Evolutionary conservation across 73 alveolate species (phyloP).

Genomic region (Tetrahymena malaccensis): DNA sequence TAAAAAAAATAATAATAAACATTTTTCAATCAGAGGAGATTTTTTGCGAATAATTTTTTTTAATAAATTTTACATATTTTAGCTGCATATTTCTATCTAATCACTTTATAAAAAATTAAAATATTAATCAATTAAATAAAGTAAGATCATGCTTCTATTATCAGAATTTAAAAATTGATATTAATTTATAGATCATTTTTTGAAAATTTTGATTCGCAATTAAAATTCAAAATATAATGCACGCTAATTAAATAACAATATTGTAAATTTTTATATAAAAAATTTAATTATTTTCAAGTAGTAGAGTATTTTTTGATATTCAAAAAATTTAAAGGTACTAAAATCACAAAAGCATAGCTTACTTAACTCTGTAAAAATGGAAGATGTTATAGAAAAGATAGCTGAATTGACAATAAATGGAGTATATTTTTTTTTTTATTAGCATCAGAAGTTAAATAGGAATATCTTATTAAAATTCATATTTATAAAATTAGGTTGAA

Average conservation of each 20-base stretch:
- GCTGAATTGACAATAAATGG: background rate
- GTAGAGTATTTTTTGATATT: background rate
- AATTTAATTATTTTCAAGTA: background rate
- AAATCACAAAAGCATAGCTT: background rate
- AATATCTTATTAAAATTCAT: background rate
- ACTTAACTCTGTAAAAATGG: background rate
- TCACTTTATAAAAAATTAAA: too few species aligned
- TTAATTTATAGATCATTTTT: background rate
- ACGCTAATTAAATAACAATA: background rate
- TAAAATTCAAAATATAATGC: background rate
- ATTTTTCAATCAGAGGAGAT: too few species aligned
- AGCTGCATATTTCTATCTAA: too few species aligned
- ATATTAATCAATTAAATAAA: too few species aligned
- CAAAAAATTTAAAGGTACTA: background rate
- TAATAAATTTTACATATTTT: too few species aligned
- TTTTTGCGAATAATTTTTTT: too few species aligned
- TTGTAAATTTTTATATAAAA: background rate
- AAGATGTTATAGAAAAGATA: background rate
- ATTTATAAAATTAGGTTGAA: background rate
- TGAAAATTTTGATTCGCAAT: background rate
- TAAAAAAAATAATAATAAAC: too few species aligned
- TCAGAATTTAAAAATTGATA: background rate
- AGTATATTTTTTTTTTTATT: background rate
- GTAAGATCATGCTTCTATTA: too few species aligned
- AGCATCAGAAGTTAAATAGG: background rate